Evolutionary conservation across 495 filamentous ascomycete genomes (phyloP), one percentile per base, ranked within the genome.

Genomic region (Penicillium ochrochloron): DNA sequence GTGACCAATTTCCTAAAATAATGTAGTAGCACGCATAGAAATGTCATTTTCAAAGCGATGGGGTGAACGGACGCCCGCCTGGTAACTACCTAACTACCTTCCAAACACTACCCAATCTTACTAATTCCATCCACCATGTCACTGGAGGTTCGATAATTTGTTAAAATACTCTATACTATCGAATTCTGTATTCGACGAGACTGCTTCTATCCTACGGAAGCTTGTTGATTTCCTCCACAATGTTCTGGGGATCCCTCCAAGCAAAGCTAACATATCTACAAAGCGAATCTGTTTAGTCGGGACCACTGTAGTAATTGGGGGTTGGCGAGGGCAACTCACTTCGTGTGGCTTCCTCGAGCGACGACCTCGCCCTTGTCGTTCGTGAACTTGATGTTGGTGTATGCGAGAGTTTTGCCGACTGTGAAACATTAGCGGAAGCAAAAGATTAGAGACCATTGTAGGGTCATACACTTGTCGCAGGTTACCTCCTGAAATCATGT

Each of bases 341-440:
- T 99, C 10, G 95, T 98, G 80, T 99, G 95, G 68, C 94, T 97
- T 25, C 95, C 95, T 63, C 94, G 80, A 3, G 95, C 95, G 41
- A 94, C 85, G 27, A 97, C 66, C 34, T 97, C 85, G 12, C 90
- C 88, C 64, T 91, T 86, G n/a, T 71, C 70, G 68, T 97, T 94
- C 31, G 75, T 82, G 75, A 99, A 98, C 14, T 81, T 83, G 63
- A 97, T 89, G 3, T 82, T 89, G 1, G 95, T 99, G 69, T 87
- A 99, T 15, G 95, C 95, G 23, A 99, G 81, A 0, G 90, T 96
- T 77, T 95, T 97, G 48, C 95, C 95, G 68, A 97, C 93, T 97
- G 69, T 50, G 48, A 21, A 46, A 17, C 23, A 33, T 67, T 37
- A 66, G 65, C 34, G 39, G 3, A 11, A 41, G 1, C 23, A 27